Conservation (phyloP, 352 stramenopile species). For the Blastocystis sp. region DNA sequence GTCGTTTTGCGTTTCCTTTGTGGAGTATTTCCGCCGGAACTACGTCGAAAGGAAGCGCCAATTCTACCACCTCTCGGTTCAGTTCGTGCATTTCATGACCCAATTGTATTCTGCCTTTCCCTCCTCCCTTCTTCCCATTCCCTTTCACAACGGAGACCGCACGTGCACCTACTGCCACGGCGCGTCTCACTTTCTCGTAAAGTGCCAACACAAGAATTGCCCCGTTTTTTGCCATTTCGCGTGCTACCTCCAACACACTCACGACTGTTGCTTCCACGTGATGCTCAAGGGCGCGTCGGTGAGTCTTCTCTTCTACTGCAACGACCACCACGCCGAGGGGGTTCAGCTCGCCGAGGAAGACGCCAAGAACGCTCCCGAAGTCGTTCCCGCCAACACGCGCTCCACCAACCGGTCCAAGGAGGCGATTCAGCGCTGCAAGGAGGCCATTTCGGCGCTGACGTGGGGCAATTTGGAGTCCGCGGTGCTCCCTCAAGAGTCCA, state of each 20-base stretch:
- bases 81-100: conserved; percentile 8
- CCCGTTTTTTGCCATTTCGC: conserved; percentile 1
- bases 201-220: conserved; percentile 55
- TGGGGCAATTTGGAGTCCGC: not conserved
- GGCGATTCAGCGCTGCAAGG: not conserved
- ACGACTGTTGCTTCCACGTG: conserved; percentile 28
- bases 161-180: conserved; percentile 19
- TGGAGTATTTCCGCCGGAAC: conserved; percentile 23
- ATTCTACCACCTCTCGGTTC: conserved; percentile 1
- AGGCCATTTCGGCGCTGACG: not conserved
- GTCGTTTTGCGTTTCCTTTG: not conserved
- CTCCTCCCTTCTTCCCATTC: not conserved
- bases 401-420: not conserved
- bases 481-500: not conserved
- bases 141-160: not conserved
- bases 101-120: not conserved
- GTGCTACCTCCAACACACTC: conserved; percentile 1
- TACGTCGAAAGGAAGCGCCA: not conserved
- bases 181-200: conserved; percentile 10
- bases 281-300: conserved; percentile 23
- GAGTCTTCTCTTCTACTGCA: conserved; percentile 35
- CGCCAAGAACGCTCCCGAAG: not conserved
- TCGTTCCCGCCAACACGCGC: not conserved
- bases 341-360: not conserved
- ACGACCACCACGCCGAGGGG: conserved; percentile 6